A percentile compares a stretch with the other conserved stretches of the same genome.
phyloP scores from a whole-genome alignment of 148 eudicot species.

The Polygonum aviculare region DNA sequence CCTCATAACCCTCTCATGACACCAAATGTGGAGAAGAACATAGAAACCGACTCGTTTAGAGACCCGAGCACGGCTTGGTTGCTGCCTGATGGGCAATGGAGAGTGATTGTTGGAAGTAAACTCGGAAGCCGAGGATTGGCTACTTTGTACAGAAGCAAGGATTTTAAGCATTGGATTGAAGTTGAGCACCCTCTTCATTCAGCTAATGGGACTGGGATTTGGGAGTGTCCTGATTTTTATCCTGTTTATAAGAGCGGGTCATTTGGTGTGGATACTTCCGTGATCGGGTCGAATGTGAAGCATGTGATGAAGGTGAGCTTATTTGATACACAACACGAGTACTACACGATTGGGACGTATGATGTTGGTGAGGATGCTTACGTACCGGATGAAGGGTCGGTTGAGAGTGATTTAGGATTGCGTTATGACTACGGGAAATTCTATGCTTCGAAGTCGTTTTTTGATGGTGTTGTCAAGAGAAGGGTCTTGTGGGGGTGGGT shows the following conservation, averaged over 20 bases:
- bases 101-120: conserved; percentile 9
- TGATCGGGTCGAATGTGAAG: conserved; percentile 17
- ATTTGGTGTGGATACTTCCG: conserved; percentile 36
- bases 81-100: conserved; percentile 8
- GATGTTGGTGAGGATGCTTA: conserved; percentile 30
- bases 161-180: conserved; percentile 41
- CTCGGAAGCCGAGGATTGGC: conserved; percentile 11
- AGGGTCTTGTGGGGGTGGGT: conserved; percentile 76
- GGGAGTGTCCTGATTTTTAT: conserved; percentile 80
- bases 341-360: conserved; percentile 52
- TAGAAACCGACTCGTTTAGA: conserved; percentile 1
- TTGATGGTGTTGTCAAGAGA: conserved; percentile 28
- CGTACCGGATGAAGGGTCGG: conserved; percentile 33
- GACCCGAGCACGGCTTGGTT: conserved; percentile 14
- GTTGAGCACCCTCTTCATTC: conserved; percentile 37
- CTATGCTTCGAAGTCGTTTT: conserved; percentile 77
- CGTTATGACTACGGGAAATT: conserved; percentile 62
- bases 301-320: conserved; percentile 58
- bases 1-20: conserved; percentile 12
- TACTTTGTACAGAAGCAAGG: conserved; percentile 42
- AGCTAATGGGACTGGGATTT: conserved; percentile 37
- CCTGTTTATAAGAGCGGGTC: conserved; percentile 25
- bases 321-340: conserved; percentile 31
- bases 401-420: conserved; percentile 24
- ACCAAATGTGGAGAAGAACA: conserved; percentile 2